A percentile compares a stretch with the other conserved stretches of the same genome.
Evolutionary conservation across 179 eudicot species (phyloP).

Genomic region (Beta corolliflora): DNA sequence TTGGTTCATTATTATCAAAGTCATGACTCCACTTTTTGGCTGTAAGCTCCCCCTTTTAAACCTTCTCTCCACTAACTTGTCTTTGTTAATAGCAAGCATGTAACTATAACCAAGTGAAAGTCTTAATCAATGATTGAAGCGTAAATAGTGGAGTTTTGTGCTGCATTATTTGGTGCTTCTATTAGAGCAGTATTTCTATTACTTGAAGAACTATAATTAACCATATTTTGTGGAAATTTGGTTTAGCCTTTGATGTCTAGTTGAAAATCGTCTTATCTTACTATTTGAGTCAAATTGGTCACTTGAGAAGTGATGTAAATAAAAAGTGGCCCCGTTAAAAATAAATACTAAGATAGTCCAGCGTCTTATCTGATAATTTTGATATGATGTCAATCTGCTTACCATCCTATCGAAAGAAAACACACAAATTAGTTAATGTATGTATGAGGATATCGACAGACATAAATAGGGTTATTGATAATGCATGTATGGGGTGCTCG

Average conservation of each 20-base stretch:
- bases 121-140: background rate
- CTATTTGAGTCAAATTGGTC: too few relatives aligned
- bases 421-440: too few relatives aligned
- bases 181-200: background rate
- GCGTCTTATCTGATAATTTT: too few relatives aligned
- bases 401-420: too few relatives aligned
- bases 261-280: too few relatives aligned
- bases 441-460: too few relatives aligned
- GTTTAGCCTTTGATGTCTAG: background rate
- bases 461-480: too few relatives aligned
- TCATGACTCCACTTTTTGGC: conserved; percentile 20
- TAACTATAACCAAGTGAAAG: background rate
- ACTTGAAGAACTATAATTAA: background rate
- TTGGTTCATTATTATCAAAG: conserved; percentile 13
- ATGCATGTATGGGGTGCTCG: too few relatives aligned
- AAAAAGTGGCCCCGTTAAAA: too few relatives aligned
- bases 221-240: background rate
- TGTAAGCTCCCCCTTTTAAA: conserved; percentile 12
- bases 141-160: conserved; percentile 7
- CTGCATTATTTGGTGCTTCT: background rate
- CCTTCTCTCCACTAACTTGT: background rate
- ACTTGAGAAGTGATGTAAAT: too few relatives aligned
- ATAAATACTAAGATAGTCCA: too few relatives aligned
- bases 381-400: too few relatives aligned
- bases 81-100: background rate